Percentiles rank a stretch among this genome's conserved stretches.
These are phyloP conservation scores for Eucalyptus tenuipes DNA, from an alignment of 345 rosid genomes.

Conservation along the genomic window DNA sequence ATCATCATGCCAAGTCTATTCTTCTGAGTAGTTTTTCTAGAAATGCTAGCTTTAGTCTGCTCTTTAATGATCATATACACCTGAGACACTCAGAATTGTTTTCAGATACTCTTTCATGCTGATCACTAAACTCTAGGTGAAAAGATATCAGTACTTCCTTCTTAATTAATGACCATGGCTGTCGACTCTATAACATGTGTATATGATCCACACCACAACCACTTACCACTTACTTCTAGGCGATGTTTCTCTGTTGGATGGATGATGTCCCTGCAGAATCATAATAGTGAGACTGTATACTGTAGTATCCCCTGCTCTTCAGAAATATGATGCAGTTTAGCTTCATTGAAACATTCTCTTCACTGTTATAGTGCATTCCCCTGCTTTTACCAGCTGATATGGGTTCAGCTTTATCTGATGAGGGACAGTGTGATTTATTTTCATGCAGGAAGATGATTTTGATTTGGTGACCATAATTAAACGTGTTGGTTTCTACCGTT, in stretches of 20 bases:
- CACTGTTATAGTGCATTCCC: background rate
- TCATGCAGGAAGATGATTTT: slow-evolving; percentile 38
- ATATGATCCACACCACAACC: background rate
- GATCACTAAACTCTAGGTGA: background rate
- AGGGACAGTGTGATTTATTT: background rate
- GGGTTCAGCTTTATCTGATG: background rate
- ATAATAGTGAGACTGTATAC: background rate
- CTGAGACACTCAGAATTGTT: background rate
- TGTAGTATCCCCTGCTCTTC: background rate
- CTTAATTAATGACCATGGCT: background rate
- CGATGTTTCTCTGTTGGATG: background rate
- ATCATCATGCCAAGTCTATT: background rate
- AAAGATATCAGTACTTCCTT: background rate
- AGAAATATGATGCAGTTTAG: background rate
- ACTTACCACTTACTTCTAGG: background rate
- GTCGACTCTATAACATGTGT: background rate
- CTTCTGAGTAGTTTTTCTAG: background rate
- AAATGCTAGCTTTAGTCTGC: background rate
- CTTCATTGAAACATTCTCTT: background rate
- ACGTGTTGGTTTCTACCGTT: slow-evolving; percentile 39
- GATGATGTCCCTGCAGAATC: background rate
- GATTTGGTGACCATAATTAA: slow-evolving; percentile 31
- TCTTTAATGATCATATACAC: background rate
- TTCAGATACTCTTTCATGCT: background rate
- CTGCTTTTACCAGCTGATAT: background rate